These are phyloP conservation scores for Candida glucosophila DNA, from an alignment of 1,139 yeast genomes.

Conservation along the genomic window DNA sequence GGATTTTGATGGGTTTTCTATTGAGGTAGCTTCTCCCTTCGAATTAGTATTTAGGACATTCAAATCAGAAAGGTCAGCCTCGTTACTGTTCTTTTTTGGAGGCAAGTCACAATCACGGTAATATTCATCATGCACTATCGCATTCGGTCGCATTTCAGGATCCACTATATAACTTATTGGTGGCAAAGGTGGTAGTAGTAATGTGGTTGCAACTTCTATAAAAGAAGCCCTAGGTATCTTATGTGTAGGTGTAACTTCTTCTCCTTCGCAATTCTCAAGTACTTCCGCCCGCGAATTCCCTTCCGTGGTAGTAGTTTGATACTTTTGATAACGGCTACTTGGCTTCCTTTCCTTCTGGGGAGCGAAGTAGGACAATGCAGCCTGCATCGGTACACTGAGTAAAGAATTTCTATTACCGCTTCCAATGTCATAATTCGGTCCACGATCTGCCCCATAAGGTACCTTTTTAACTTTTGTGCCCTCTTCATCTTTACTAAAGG, in stretches of 20 bases:
- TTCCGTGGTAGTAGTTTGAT: too few species aligned
- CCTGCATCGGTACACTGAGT: slow-evolving; percentile 34
- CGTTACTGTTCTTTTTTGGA: too few species aligned
- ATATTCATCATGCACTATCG: slow-evolving; percentile 33
- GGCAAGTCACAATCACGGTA: slow-evolving; percentile 28
- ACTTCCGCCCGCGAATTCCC: not conserved
- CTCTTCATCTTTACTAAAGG: slow-evolving; percentile 3
- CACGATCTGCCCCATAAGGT: too few species aligned
- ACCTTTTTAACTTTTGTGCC: slow-evolving; percentile 10
- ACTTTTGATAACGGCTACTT: slow-evolving; percentile 11
- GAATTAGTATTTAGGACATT: not conserved
- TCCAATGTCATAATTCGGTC: too few species aligned
- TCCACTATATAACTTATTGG: slow-evolving; percentile 60
- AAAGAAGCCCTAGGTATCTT: slow-evolving; percentile 64
- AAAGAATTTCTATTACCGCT: slow-evolving; percentile 11
- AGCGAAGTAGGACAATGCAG: slow-evolving; percentile 35
- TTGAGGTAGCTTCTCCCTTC: too few species aligned
- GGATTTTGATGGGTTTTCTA: slow-evolving; percentile 1
- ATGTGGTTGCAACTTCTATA: slow-evolving; percentile 73
- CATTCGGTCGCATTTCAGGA: slow-evolving; percentile 33
- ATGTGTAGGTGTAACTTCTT: too few species aligned
- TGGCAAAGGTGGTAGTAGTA: slow-evolving; percentile 84
- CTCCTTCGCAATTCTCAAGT: too few species aligned
- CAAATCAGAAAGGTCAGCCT: not conserved
- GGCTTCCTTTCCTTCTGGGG: slow-evolving; percentile 34